Percentiles rank a stretch among this genome's conserved stretches.
phyloP scores from a whole-genome alignment of 345 rosid genomes.

The Gossypium bickii region DNA sequence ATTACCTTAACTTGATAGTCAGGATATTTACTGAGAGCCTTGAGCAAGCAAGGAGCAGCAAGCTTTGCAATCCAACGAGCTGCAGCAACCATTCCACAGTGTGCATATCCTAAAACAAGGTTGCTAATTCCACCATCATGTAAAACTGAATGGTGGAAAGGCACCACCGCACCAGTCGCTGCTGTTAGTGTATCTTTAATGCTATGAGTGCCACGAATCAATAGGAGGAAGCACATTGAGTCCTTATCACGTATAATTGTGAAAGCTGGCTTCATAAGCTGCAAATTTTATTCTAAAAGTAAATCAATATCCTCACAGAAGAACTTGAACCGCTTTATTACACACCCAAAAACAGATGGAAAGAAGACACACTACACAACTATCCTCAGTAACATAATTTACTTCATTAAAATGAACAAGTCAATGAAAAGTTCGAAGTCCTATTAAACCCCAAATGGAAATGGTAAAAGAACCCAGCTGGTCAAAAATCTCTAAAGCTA shows the following conservation, averaged over 20 bases:
- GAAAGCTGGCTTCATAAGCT: conserved; percentile 96
- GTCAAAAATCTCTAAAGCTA: neutral
- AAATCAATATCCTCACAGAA: neutral
- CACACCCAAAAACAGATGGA: neutral
- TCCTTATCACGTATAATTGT: conserved; percentile 69
- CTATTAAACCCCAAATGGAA: too few relatives aligned
- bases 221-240: conserved; percentile 60
- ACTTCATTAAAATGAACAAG: neutral
- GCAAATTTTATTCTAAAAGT: conserved; percentile 26
- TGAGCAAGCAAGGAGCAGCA: conserved; percentile 69
- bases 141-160: conserved; percentile 94
- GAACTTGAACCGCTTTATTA: neutral
- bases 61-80: conserved; percentile 98
- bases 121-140: conserved; percentile 93
- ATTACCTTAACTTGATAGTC: conserved; percentile 76
- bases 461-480: neutral
- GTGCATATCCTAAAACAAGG: conserved; percentile 94
- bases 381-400: neutral
- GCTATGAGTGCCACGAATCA: conserved; percentile 96
- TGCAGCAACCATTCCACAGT: conserved; percentile 99
- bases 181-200: conserved; percentile 96
- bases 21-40: conserved; percentile 65
- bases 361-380: neutral
- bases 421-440: neutral
- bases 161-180: conserved; percentile 96